Conservation (phyloP, 2,329 filamentous ascomycete genomes). For the Aureobasidium sp. region DNA sequence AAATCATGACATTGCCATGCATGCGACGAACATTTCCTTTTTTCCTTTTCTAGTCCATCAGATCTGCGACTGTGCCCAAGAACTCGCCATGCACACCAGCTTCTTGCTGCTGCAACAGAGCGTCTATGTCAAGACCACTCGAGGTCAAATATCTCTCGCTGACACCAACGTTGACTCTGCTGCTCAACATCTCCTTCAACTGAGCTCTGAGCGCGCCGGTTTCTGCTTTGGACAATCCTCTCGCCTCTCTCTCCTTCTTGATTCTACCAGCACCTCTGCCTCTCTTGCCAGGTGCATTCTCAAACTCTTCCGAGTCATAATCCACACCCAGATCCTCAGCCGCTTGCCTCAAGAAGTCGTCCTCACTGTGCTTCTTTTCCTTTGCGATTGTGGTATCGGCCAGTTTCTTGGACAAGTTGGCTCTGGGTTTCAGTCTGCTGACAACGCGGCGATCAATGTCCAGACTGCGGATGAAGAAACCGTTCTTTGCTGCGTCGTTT, state of each 20-base stretch:
- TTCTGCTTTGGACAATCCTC: slow-evolving; percentile 64
- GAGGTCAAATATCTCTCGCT: slow-evolving; percentile 79
- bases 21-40: not conserved
- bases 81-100: slow-evolving; percentile 59
- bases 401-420: slow-evolving; percentile 77
- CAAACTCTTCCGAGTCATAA: slow-evolving; percentile 84
- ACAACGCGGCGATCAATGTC: slow-evolving; percentile 78
- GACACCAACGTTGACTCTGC: slow-evolving; percentile 78
- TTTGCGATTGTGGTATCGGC: slow-evolving; percentile 78
- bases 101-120: slow-evolving; percentile 48
- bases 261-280: slow-evolving; percentile 64
- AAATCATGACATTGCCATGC: not conserved
- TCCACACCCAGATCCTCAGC: slow-evolving; percentile 92
- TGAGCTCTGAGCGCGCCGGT: slow-evolving; percentile 63
- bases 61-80: slow-evolving; percentile 49
- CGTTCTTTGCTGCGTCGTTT: slow-evolving; percentile 41
- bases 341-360: slow-evolving; percentile 74
- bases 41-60: slow-evolving; percentile 23
- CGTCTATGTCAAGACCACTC: slow-evolving; percentile 75
- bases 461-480: slow-evolving; percentile 69
- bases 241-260: slow-evolving; percentile 65
- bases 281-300: slow-evolving; percentile 49
- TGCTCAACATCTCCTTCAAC: slow-evolving; percentile 61
- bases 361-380: slow-evolving; percentile 75
- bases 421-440: slow-evolving; percentile 65